Evolutionary conservation across 2,329 filamentous ascomycete genomes (phyloP).

Genomic region (Teratosphaeria nubilosa): DNA sequence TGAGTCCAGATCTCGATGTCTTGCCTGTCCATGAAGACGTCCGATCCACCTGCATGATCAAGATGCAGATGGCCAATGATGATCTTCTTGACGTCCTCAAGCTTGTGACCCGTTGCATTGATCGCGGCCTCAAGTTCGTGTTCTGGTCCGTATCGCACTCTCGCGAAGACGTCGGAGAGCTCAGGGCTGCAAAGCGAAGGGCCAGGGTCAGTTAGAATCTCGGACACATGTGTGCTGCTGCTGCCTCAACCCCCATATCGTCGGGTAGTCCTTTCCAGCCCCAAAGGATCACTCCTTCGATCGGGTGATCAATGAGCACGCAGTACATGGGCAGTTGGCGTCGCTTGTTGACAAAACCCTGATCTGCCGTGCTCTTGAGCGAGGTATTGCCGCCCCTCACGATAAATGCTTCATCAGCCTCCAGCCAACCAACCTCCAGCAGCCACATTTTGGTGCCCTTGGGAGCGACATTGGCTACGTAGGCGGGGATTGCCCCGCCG

Average conservation of each 20-base stretch:
- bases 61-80: conserved; percentile 28
- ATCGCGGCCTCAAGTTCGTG: conserved; percentile 27
- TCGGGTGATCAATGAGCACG: conserved; percentile 36
- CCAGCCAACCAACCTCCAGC: conserved; percentile 33
- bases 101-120: conserved; percentile 24
- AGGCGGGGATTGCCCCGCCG: conserved; percentile 22
- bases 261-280: conserved; percentile 34
- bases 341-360: conserved; percentile 32
- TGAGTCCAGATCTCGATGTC: conserved; percentile 29
- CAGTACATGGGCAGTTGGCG: conserved; percentile 33
- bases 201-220: background rate
- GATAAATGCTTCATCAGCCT: conserved; percentile 39
- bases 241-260: background rate
- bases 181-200: conserved; percentile 22
- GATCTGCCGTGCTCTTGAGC: conserved; percentile 23
- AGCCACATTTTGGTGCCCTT: conserved; percentile 34
- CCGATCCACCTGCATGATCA: conserved; percentile 26
- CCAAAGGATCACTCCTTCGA: conserved; percentile 35
- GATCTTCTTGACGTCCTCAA: conserved; percentile 28
- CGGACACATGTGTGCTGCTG: background rate
- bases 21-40: conserved; percentile 24
- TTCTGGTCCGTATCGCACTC: conserved; percentile 24
- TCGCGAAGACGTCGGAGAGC: conserved; percentile 24
- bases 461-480: conserved; percentile 30
- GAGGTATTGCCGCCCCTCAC: conserved; percentile 33